Evolutionary conservation across 1,284 basidiomycete genomes (phyloP), one percentile per base, ranked within the genome.

Genomic region (Ceratobasidium sp.): DNA sequence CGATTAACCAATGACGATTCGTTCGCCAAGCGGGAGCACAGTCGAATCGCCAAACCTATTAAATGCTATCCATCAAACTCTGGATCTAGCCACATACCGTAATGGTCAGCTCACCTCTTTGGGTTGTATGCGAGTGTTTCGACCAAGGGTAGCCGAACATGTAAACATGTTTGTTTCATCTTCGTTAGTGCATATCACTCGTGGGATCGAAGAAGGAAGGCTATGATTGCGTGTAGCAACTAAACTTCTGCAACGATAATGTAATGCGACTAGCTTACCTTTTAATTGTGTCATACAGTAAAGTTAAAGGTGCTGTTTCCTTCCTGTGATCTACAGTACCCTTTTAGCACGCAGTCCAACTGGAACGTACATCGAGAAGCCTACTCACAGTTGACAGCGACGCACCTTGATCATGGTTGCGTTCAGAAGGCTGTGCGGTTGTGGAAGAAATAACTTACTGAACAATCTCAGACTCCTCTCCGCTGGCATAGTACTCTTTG

Each of bases 1-100:
- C 67, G 20, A 69, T 69, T 26, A 69, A 42, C 67, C 67, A 69
- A 23, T 69, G 51, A 12, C 67, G 49, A 33, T 46, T 69, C 2
- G 44, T 56, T 39, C 67, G 26, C 67, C 67, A 69, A 69, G 67
- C 51, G 6, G 67, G 67, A 13, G 49, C 67, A 33, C 51, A 69
- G n/a, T 69, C 67, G 28, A 69, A 69, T 56, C 28, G 49, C 67
- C 67, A 69, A 15, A 69, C 51, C 67, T 69, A 40, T 40, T 5
- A 3, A 13, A 23, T 2, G 26, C 5, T 51, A 18, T 28, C 7
- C 33, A 4, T 20, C 13, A 28, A 18, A 20, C 12, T n/a, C 5
- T 63, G 28, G 0, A 3, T 40, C 20, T 28, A 33, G 4, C 4
- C 42, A 26, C 12, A 26, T 1, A 46, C 26, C 26, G 9, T 23